These are phyloP conservation scores for Schoenoplectus tabernaemontani DNA, from an alignment of 202 grass and related monocot species.

Conservation along the genomic window DNA sequence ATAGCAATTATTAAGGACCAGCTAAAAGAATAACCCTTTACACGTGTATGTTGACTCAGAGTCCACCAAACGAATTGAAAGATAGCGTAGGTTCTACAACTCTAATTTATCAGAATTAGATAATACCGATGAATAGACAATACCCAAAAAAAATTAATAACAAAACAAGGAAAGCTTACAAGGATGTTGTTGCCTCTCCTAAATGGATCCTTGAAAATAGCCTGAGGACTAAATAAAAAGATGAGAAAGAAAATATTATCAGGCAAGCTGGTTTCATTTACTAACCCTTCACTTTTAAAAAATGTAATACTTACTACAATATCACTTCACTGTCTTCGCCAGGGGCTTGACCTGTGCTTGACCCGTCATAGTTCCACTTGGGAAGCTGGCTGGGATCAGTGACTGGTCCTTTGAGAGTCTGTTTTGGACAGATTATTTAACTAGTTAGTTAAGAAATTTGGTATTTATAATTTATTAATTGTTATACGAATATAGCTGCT, in stretches of 20 bases:
- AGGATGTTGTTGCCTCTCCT: conserved; percentile 98
- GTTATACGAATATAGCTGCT: neutral
- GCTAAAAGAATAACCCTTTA: neutral
- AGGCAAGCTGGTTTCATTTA: neutral
- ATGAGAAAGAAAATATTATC: conserved; percentile 27
- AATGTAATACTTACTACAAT: conserved; percentile 71
- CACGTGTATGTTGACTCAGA: neutral
- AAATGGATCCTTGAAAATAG: conserved; percentile 99
- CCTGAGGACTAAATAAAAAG: conserved; percentile 68
- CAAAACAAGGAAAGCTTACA: conserved; percentile 45
- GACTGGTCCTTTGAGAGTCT: conserved; percentile 66
- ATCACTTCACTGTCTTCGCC: conserved; percentile 98
- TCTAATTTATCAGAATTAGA: neutral
- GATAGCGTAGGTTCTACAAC: neutral
- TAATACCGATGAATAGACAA: neutral
- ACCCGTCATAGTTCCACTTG: conserved; percentile 98
- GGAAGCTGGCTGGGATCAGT: conserved; percentile 73
- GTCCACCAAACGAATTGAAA: neutral
- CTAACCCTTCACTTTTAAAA: neutral
- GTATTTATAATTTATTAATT: neutral
- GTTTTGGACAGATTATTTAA: conserved; percentile 23
- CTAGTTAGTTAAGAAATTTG: conserved; percentile 10
- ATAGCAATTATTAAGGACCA: neutral
- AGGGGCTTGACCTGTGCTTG: conserved; percentile 95
- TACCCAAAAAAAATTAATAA: neutral